A percentile compares a stretch with the other conserved stretches of the same genome.
Conservation (phyloP, 768 basidiomycete genomes). For the Rhizopogon salebrosus region DNA sequence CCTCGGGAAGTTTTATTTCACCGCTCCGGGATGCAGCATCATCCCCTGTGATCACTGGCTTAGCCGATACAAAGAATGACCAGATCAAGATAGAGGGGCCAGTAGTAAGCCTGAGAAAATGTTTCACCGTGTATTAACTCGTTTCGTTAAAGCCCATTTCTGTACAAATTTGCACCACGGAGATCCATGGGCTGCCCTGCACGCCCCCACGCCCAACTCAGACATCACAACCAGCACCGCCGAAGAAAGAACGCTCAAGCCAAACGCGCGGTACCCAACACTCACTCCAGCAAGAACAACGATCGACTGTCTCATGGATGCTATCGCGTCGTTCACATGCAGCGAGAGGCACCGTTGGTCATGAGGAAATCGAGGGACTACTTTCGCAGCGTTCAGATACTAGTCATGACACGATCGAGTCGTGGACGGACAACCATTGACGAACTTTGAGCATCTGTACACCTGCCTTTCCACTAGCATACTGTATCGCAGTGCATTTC, state of each 20-base stretch:
- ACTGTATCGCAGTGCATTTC: neutral
- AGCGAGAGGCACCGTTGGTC: constrained; percentile 5
- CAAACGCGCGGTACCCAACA: constrained; percentile 6
- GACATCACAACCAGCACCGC: constrained; percentile 17
- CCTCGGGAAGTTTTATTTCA: constrained; percentile 23
- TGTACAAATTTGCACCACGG: neutral
- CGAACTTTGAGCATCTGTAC: neutral
- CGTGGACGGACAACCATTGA: constrained; percentile 24
- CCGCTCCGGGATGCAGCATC: constrained; percentile 16
- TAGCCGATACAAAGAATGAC: neutral
- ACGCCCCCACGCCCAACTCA: constrained; percentile 18
- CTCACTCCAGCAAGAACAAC: constrained; percentile 12
- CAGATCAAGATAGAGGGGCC: neutral
- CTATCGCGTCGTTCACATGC: constrained; percentile 8
- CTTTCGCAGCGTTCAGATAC: constrained; percentile 6
- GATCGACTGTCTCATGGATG: constrained; percentile 26
- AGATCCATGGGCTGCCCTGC: constrained; percentile 2
- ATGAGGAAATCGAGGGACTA: constrained; percentile 5
- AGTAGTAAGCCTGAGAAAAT: neutral
- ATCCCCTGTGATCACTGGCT: no score
- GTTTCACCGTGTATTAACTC: neutral
- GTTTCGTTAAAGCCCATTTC: neutral
- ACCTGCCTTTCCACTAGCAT: constrained; percentile 12
- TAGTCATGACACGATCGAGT: constrained; percentile 33
- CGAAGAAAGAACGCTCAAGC: constrained; percentile 20